Percentiles rank a stretch among this genome's conserved stretches.
Evolutionary conservation across 768 basidiomycete genomes (phyloP).

Genomic region (Collybiopsis confluens): DNA sequence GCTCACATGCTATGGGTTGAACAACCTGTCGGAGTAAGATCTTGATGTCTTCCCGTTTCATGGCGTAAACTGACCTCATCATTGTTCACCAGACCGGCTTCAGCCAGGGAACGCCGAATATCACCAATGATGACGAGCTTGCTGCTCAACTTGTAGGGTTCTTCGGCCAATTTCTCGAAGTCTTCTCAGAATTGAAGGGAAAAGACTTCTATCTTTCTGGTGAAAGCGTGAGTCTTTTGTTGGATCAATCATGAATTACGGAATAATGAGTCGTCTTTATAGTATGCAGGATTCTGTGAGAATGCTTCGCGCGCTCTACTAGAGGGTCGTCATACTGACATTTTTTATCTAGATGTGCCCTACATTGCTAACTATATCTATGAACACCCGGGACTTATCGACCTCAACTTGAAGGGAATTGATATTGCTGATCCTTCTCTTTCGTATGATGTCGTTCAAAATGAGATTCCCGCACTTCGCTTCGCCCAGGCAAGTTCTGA

Average conservation of each 20-base stretch:
- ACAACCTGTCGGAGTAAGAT: constrained; percentile 60
- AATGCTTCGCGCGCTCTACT: background rate
- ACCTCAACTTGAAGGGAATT: constrained; percentile 51
- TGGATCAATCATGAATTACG: background rate
- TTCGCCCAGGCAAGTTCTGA: constrained; percentile 38
- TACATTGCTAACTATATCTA: constrained; percentile 73
- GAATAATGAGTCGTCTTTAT: no score
- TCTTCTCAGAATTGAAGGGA: constrained; percentile 69
- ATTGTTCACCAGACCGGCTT: constrained; percentile 50
- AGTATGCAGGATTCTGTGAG: constrained; percentile 77
- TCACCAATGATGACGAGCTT: constrained; percentile 55
- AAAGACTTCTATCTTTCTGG: constrained; percentile 70
- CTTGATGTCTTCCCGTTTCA: background rate
- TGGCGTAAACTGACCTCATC: background rate
- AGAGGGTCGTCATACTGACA: constrained; percentile 3
- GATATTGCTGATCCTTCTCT: constrained; percentile 55
- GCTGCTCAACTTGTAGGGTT: constrained; percentile 57
- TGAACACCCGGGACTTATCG: constrained; percentile 52
- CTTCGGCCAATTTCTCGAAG: constrained; percentile 68
- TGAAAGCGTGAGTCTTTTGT: constrained; percentile 59
- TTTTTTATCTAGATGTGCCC: constrained; percentile 26
- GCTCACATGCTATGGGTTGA: constrained; percentile 67
- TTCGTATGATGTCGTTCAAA: constrained; percentile 48
- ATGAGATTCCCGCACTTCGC: constrained; percentile 61
- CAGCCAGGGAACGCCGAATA: constrained; percentile 60